Evolutionary conservation across 2,329 filamentous ascomycete species (phyloP), one percentile per base, ranked within the genome.

Genomic region (Tolypocladium capitatum): DNA sequence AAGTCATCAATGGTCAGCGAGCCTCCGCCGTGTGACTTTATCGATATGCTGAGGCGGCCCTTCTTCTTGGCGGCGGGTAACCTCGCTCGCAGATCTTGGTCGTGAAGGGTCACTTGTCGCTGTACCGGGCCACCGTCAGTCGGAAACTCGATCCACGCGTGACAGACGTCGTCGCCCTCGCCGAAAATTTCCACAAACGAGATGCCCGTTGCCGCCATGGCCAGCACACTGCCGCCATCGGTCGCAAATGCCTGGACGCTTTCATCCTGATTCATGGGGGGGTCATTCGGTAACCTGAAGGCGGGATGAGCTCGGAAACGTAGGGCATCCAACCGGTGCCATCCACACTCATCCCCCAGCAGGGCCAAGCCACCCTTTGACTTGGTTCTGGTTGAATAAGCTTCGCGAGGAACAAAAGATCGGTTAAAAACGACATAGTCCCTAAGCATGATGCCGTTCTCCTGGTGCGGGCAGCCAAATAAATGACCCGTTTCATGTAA

Each of bases 301-400:
- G 86, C 89, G 4, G 90, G 88, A 60, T 98, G 92, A 55, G 83
- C 84, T 53, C 89, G 83, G 69, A 96, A 95, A 35, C 89, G 85
- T 46, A 98, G 73, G 47, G 81, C 81, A 64, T 97, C 92, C 7
- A 97, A 75, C 49, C 90, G 79, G 65, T 96, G 90, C 91, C 91
- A 97, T 27, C 73, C 75, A 63, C 90, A 95, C 66, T 97, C 92
- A 55, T 96, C 88, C 43, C 81, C 77, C 31, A 79, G 80, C 40
- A 84, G 64, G 38, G 89, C 84, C 7, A 87, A 66, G 4, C 84
- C 83, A 2, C 90, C 90, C 57, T 86, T 88, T 40, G 83, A 83
- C 60, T 87, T 88, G 2, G 88, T 95, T 42, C 90, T 78, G 3
- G 88, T 95, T 2, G 85, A 92, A 60, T 84, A 96, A 1, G 88